Percentiles rank a stretch among this genome's conserved stretches.
These are phyloP conservation scores for Fomitopsis betulina DNA, from an alignment of 1,284 basidiomycete species.

Conservation along the genomic window DNA sequence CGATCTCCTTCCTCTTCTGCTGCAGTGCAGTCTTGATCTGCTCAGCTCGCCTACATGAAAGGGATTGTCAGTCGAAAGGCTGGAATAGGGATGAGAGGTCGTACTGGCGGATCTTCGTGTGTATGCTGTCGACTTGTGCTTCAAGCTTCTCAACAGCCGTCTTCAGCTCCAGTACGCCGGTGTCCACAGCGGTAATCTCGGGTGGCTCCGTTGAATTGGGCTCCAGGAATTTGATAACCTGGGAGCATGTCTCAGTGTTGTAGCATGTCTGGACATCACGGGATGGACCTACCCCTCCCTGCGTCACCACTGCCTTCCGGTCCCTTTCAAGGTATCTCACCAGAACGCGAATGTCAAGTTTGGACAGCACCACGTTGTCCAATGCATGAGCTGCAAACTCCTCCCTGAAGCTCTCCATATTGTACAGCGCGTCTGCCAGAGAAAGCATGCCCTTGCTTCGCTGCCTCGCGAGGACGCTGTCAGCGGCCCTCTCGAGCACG, in stretches of 20 bases:
- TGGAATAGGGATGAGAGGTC: background rate
- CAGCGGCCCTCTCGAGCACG: conserved; percentile 64
- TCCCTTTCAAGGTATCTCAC: conserved; percentile 81
- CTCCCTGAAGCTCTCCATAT: conserved; percentile 53
- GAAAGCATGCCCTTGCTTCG: conserved; percentile 40
- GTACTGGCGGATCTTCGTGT: conserved; percentile 65
- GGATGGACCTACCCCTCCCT: conserved; percentile 52
- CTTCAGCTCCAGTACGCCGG: conserved; percentile 72
- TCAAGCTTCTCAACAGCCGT: conserved; percentile 62
- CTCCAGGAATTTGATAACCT: conserved; percentile 76
- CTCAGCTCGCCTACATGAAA: conserved; percentile 48
- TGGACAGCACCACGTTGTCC: conserved; percentile 41
- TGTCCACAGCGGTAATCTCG: conserved; percentile 67
- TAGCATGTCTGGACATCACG: background rate
- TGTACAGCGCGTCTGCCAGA: conserved; percentile 64
- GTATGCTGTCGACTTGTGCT: conserved; percentile 61
- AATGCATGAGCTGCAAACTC: conserved; percentile 50
- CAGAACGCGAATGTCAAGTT: conserved; percentile 65
- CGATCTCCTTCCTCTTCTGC: conserved; percentile 67
- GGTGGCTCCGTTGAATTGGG: conserved; percentile 29
- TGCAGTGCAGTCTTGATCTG: conserved; percentile 65
- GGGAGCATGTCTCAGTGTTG: background rate
- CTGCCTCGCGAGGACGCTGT: conserved; percentile 51
- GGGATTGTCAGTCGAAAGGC: background rate
- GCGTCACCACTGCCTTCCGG: conserved; percentile 52